phyloP scores from a whole-genome alignment of 2,329 filamentous ascomycete species.

The Cercospora sp. region DNA sequence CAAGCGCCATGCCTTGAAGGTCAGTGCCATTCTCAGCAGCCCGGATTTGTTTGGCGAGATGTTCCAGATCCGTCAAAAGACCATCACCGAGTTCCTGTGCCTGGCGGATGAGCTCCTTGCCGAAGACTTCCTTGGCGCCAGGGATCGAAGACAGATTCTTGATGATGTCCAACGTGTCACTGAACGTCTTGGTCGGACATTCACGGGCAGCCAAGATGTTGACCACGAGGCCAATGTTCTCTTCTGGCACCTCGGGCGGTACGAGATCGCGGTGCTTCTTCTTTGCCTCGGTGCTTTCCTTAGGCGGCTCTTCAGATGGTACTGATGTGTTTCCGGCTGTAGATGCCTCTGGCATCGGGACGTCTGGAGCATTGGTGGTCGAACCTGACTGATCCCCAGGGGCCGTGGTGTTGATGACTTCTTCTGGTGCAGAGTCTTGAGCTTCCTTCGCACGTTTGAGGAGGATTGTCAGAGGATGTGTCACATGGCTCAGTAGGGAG shows the following conservation, averaged over 20 bases:
- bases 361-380: conserved; percentile 28
- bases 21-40: conserved; percentile 87
- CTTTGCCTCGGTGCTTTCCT: conserved; percentile 49
- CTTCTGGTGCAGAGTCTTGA: conserved; percentile 48
- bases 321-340: conserved; percentile 27
- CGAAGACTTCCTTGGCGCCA: conserved; percentile 84
- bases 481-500: conserved; percentile 82
- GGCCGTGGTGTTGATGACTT: conserved; percentile 36
- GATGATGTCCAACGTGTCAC: conserved; percentile 96
- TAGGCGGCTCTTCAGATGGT: conserved; percentile 21
- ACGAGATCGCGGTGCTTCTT: conserved; percentile 67
- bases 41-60: conserved; percentile 81
- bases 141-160: conserved; percentile 95
- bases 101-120: conserved; percentile 86
- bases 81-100: conserved; percentile 81
- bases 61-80: conserved; percentile 80
- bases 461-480: conserved; percentile 76
- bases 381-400: conserved; percentile 34
- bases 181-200: conserved; percentile 96
- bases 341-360: conserved; percentile 33
- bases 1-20: conserved; percentile 88
- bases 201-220: conserved; percentile 95
- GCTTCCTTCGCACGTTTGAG: conserved; percentile 81
- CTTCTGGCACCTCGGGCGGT: conserved; percentile 80
- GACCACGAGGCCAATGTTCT: conserved; percentile 90